Evolutionary conservation across 148 eudicot genomes (phyloP).

Genomic region (Arbutus unedo): DNA sequence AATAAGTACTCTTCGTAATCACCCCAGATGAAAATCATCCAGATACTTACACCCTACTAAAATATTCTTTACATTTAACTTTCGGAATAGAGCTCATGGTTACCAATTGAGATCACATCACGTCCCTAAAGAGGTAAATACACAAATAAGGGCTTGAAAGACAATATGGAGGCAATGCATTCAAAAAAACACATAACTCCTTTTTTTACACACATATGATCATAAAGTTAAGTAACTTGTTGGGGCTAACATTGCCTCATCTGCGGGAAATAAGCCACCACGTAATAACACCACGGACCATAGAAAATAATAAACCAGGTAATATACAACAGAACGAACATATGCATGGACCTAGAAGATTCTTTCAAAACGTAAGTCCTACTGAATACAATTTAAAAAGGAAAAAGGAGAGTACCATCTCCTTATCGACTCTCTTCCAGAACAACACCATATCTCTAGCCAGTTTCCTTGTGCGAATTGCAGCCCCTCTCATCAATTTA

Average conservation of each 20-base stretch:
- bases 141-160: not conserved
- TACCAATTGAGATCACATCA: not conserved
- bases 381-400: constrained; percentile 1
- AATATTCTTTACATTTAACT: not conserved
- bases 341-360: not conserved
- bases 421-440: constrained; percentile 96
- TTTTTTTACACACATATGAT: not conserved
- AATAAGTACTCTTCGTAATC: not conserved
- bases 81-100: not conserved
- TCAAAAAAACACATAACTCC: not conserved
- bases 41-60: not conserved
- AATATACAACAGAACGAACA: not conserved
- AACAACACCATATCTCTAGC: constrained; percentile 94
- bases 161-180: not conserved
- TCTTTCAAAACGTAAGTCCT: not conserved
- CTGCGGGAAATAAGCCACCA: not conserved
- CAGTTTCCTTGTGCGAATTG: constrained; percentile 77
- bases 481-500: constrained; percentile 76
- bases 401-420: constrained; percentile 62
- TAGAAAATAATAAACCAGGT: too few species aligned
- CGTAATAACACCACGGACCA: not conserved
- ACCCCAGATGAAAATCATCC: not conserved
- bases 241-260: not conserved
- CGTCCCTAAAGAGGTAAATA: not conserved
- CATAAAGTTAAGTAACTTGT: not conserved